Base-by-base conservation (phyloP, 1,284 basidiomycete genomes). In the Grifola frondosa region DNA sequence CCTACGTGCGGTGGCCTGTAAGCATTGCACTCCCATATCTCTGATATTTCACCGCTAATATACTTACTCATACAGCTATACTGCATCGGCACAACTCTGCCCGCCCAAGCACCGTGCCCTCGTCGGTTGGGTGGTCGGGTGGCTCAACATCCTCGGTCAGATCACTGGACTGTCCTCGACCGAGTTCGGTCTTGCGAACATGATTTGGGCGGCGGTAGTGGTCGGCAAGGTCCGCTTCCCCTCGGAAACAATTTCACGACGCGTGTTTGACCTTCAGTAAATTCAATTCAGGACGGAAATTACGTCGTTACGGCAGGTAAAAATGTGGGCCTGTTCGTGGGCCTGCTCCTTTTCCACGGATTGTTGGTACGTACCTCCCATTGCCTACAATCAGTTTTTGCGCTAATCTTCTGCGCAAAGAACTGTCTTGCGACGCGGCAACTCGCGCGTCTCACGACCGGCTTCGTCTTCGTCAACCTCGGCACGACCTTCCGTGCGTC, bases 131-230 rank as follows among this genome's bases (percentile, higher is more conserved):
- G 66, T 90, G 13, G 87, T 88, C 33, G 90, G 90, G 42, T 93
- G 81, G 88, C 75, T 96, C 38, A 96, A 95, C 63, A 80, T 92
- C 33, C 80, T 95, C 10, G 91, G 90, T 71, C 91, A 92, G 63
- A 79, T 90, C 42, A 86, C 88, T 5, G 91, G 91, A 24, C 71
- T 92, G 33, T 81, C 88, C 2, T 91, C 88, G 2, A 93, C 91
- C 2, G 93, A 95, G 64, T 96, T 89, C 59, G 93, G 92, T 43
- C 74, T 97, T 17, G 77, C 88, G 21, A 80, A 81, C 60, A 95
- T 96, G 93, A 93, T 96, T 50, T 85, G 88, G 68, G 84, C 86
- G 11, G 91, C 88, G 1, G 82, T 80, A 15, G 74, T 73, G 20
- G 62, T 84, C 37, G 76, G 71, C 32, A 78, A 73, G 58, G 77